These are phyloP conservation scores for Blastomyces percursus DNA, from an alignment of 2,329 filamentous ascomycete species.

Conservation along the genomic window DNA sequence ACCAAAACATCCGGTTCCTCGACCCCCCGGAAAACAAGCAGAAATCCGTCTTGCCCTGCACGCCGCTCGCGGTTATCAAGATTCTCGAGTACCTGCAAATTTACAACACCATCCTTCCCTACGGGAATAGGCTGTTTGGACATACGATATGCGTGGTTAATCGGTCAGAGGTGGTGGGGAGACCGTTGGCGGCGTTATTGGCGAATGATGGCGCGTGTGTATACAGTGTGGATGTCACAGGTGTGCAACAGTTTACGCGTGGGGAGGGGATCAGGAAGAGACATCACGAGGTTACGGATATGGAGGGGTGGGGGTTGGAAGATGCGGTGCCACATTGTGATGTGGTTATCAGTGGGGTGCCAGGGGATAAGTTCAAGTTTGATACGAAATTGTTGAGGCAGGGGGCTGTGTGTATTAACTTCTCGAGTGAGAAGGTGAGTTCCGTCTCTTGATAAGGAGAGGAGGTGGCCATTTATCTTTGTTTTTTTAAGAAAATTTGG, in stretches of 20 bases:
- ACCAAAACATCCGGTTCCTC: constrained; percentile 92
- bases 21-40: constrained; percentile 53
- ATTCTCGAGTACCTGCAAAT: constrained; percentile 91
- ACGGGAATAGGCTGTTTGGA: constrained; percentile 85
- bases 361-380: constrained; percentile 79
- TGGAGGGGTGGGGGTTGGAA: constrained; percentile 66
- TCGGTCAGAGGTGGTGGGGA: constrained; percentile 86
- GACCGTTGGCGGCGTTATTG: constrained; percentile 80
- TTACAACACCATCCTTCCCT: constrained; percentile 88
- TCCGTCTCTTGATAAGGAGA: not conserved
- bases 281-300: constrained; percentile 76
- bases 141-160: constrained; percentile 96
- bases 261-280: constrained; percentile 76
- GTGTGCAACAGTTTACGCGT: constrained; percentile 83
- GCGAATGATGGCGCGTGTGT: constrained; percentile 95
- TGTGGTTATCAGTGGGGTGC: constrained; percentile 89
- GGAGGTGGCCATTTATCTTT: not conserved
- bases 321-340: constrained; percentile 80
- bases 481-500: not conserved
- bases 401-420: constrained; percentile 97
- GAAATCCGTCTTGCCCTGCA: constrained; percentile 92
- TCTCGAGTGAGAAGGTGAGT: constrained; percentile 70
- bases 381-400: constrained; percentile 72
- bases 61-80: constrained; percentile 90
- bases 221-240: constrained; percentile 86